phyloP scores from a whole-genome alignment of 2,329 filamentous ascomycete genomes.

The Ascochyta clinopodiicola region DNA sequence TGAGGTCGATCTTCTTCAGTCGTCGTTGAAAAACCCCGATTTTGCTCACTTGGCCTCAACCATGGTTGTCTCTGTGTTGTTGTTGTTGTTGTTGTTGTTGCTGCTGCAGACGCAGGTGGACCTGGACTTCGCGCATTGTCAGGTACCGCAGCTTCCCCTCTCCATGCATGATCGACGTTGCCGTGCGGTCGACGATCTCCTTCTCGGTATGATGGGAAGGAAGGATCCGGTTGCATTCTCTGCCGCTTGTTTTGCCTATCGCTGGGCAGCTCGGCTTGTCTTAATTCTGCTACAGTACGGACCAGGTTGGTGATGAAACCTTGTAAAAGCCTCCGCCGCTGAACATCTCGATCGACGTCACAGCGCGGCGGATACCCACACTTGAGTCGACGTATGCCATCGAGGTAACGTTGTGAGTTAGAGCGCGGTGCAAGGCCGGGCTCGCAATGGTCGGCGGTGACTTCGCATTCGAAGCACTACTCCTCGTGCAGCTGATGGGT shows the following conservation, averaged over 20 bases:
- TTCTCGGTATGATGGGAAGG: not conserved
- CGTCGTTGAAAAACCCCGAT: too few relatives aligned
- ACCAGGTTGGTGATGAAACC: too few relatives aligned
- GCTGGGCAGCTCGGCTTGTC: not conserved
- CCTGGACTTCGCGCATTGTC: not conserved
- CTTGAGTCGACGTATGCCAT: not conserved
- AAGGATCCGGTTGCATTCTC: not conserved
- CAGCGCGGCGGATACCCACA: not conserved
- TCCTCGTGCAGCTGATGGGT: conserved; percentile 60
- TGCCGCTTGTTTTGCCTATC: not conserved
- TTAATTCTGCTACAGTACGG: too few relatives aligned
- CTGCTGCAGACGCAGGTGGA: not conserved
- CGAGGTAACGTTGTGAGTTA: not conserved
- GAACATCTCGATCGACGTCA: not conserved
- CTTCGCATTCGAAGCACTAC: conserved; percentile 9
- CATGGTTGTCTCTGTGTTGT: not conserved
- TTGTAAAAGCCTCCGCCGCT: not conserved
- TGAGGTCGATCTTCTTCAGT: too few relatives aligned
- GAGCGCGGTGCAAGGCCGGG: not conserved
- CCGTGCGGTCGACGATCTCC: not conserved
- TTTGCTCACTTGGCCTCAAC: too few relatives aligned
- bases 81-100: not conserved
- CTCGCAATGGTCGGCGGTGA: not conserved
- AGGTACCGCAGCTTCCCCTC: not conserved
- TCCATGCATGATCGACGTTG: not conserved